Conservation (phyloP, 164 flowering plant genomes). For the Berberis vulgaris region DNA sequence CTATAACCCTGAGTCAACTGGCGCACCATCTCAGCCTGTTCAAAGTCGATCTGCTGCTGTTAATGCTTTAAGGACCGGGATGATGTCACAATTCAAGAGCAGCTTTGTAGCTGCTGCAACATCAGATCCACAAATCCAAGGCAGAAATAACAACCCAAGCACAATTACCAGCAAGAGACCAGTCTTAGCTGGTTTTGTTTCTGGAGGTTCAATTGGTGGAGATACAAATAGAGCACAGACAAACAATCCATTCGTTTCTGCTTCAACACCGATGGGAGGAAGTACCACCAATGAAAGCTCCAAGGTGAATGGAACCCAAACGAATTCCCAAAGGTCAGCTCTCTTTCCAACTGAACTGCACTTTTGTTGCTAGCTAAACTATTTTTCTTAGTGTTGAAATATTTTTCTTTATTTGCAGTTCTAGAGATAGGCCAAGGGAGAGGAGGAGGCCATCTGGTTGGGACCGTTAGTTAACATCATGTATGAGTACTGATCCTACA, state of each 20-base stretch:
- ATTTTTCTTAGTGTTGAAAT: constrained; percentile 5
- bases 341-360: constrained; percentile 1
- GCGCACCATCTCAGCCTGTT: constrained; percentile 23
- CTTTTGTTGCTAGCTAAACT: not conserved
- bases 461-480: constrained; percentile 42
- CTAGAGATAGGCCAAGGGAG: constrained; percentile 65
- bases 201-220: constrained; percentile 94
- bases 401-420: constrained; percentile 32
- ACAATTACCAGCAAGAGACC: constrained; percentile 36
- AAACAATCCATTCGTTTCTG: constrained; percentile 15
- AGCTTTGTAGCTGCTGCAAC: constrained; percentile 93
- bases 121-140: constrained; percentile 45
- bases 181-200: constrained; percentile 72
- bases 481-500: not conserved
- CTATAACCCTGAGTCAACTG: constrained; percentile 51
- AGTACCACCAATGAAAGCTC: constrained; percentile 18
- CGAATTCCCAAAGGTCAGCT: constrained; percentile 44
- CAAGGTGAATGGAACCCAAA: constrained; percentile 32
- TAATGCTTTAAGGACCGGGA: constrained; percentile 60
- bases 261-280: constrained; percentile 29
- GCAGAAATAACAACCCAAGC: constrained; percentile 26
- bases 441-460: constrained; percentile 91
- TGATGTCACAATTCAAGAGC: constrained; percentile 82
- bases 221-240: constrained; percentile 31
- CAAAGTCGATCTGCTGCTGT: constrained; percentile 65